Evolutionary conservation across 192 early-diverging fungal species (phyloP), one percentile per base, ranked within the genome.

Genomic region (Pilobolus umbonatus): DNA sequence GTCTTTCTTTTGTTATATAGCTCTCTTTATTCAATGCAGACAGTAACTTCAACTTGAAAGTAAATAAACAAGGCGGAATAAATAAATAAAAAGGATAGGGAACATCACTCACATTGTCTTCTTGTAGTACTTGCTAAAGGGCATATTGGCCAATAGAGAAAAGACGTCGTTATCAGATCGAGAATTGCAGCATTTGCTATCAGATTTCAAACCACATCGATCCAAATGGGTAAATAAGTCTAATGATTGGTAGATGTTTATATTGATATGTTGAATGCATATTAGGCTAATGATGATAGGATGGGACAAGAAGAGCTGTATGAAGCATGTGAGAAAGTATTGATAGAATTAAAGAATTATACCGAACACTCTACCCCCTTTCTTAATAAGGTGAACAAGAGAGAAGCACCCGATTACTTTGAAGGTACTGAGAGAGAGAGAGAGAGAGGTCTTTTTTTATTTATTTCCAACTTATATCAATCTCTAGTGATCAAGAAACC

Each of bases 231-330:
- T 80, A 61, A 40, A 69, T 40, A 19, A 47, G 21, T 0, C 8
- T 38, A 3, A 1, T 26, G 11, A 29, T 54, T 42, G 10, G 21
- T 25, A 4, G 19, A 11, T 32, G 34, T 35, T 44, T 26, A 21
- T 52, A 40, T 14, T 29, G 31, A 36, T 64, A 8, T 4, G 25
- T 12, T 38, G 26, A 17, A 5, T 36, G 36, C 17, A 29, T 10
- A 35, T 17, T 64, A 79, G 84, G 87, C 90, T 1, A 90, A 85
- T 55, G 87, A 92, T 35, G 87, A 91, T 47, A 80, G 82, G 7
- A 76, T 94, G 21, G 91, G 91, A 0, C 96, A 96, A 68, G 94
- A 92, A 48, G 82, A 91, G 62, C 74, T 98, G n/a, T 95, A 95
- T 66, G 88, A 91, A 54, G 88, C 85, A 24, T 83, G 88, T 32